These are phyloP conservation scores for Drechslera avenae DNA, from an alignment of 2,329 filamentous ascomycete genomes.

Conservation along the genomic window DNA sequence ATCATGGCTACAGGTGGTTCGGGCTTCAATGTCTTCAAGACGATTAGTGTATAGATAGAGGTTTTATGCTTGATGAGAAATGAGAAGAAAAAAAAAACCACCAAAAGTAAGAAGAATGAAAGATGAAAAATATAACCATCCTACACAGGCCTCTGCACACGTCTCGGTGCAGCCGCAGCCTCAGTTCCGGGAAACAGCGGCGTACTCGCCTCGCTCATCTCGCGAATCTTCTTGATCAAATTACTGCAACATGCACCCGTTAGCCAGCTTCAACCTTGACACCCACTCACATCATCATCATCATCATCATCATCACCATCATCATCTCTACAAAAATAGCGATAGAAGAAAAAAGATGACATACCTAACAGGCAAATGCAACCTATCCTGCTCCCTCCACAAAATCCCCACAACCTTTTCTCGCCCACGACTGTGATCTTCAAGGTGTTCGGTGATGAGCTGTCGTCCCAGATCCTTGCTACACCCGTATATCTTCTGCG, in stretches of 20 bases:
- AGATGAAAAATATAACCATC: no score
- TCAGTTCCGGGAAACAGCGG: conserved; percentile 32
- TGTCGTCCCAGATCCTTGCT: conserved; percentile 60
- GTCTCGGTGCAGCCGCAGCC: neutral
- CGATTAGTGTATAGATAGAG: conserved; percentile 45
- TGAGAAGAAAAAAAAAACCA: neutral
- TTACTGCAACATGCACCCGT: conserved; percentile 32
- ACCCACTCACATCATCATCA: no score
- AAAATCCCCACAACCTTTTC: conserved; percentile 59
- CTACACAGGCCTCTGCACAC: conserved; percentile 21
- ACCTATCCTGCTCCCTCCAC: conserved; percentile 56
- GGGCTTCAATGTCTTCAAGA: conserved; percentile 67
- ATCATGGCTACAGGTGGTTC: conserved; percentile 88
- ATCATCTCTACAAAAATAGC: no score
- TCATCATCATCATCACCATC: neutral
- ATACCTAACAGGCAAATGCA: conserved; percentile 49
- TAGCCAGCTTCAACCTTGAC: neutral
- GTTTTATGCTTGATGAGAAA: neutral
- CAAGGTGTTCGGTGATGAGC: conserved; percentile 66
- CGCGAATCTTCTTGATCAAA: conserved; percentile 54
- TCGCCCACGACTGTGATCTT: conserved; percentile 63
- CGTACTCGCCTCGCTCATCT: conserved; percentile 45
- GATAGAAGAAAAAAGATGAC: conserved; percentile 9
- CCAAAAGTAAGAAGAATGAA: no score
- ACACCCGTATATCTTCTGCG: conserved; percentile 67